Evolutionary conservation across 495 filamentous ascomycete genomes (phyloP).

Genomic region (Penicillium daleae): DNA sequence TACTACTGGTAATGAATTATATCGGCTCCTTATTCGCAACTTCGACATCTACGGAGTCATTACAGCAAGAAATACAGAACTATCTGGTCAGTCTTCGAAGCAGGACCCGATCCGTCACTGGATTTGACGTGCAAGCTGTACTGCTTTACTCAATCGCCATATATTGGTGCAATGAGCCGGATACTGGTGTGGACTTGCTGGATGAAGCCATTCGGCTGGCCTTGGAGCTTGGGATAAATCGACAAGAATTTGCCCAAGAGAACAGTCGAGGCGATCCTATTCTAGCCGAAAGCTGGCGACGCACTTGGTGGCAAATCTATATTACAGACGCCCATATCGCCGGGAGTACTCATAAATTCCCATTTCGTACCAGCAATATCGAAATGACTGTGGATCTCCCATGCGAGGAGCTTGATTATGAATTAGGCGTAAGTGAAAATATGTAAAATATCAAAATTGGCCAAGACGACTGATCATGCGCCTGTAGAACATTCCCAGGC

Average conservation of each 20-base stretch:
- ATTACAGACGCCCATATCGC: slow-evolving; percentile 34
- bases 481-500: not conserved
- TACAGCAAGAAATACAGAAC: not conserved
- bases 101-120: not conserved
- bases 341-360: slow-evolving; percentile 14
- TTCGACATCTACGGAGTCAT: not conserved
- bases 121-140: slow-evolving; percentile 30
- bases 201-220: slow-evolving; percentile 10
- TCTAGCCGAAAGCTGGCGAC: slow-evolving; percentile 32
- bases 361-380: not conserved
- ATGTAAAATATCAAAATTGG: not conserved
- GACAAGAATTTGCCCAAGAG: not conserved
- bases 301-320: slow-evolving; percentile 38
- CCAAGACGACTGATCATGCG: not conserved
- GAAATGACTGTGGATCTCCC: not conserved
- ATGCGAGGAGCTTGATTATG: not conserved
- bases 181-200: slow-evolving; percentile 20
- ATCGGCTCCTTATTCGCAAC: not conserved
- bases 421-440: not conserved
- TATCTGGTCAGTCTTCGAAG: not conserved
- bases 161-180: slow-evolving; percentile 29
- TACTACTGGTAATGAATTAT: not conserved
- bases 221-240: slow-evolving; percentile 2
- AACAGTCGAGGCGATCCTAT: not conserved
- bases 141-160: slow-evolving; percentile 28